These are phyloP conservation scores for Aspergillus novoparasiticus DNA, from an alignment of 2,329 filamentous ascomycete genomes.

Conservation along the genomic window DNA sequence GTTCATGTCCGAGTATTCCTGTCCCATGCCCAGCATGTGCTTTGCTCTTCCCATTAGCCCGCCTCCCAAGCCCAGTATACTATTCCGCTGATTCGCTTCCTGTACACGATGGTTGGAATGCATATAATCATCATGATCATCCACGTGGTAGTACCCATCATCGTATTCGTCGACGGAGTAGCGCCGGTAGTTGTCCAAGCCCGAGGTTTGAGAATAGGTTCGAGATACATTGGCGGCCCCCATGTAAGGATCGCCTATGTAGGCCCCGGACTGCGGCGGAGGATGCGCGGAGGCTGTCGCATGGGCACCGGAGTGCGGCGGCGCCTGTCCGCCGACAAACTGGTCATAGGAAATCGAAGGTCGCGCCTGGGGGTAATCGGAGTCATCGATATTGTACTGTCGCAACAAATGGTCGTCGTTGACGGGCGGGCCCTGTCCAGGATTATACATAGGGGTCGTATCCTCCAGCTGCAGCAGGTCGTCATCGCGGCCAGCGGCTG, in stretches of 20 bases:
- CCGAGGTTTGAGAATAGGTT: slow-evolving; percentile 74
- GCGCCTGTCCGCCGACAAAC: slow-evolving; percentile 72
- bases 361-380: slow-evolving; percentile 65
- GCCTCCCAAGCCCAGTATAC: slow-evolving; percentile 82
- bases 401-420: slow-evolving; percentile 80
- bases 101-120: slow-evolving; percentile 50
- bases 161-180: slow-evolving; percentile 87
- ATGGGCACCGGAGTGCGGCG: slow-evolving; percentile 52
- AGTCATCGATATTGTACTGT: slow-evolving; percentile 70
- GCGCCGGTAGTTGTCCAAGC: slow-evolving; percentile 82
- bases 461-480: slow-evolving; percentile 48
- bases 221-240: slow-evolving; percentile 40
- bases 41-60: slow-evolving; percentile 86
- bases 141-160: slow-evolving; percentile 78
- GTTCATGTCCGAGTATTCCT: slow-evolving; percentile 97
- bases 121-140: slow-evolving; percentile 60
- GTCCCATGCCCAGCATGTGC: slow-evolving; percentile 84
- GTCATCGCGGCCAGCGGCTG: slow-evolving; percentile 46
- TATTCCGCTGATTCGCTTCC: slow-evolving; percentile 78
- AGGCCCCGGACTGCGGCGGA: slow-evolving; percentile 35
- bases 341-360: slow-evolving; percentile 93
- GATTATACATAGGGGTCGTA: slow-evolving; percentile 61
- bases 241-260: slow-evolving; percentile 42
- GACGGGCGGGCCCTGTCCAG: slow-evolving; percentile 74
- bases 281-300: slow-evolving; percentile 42